These are phyloP conservation scores for Fremontodendron californicum DNA, from an alignment of 345 rosid species.

Conservation along the genomic window DNA sequence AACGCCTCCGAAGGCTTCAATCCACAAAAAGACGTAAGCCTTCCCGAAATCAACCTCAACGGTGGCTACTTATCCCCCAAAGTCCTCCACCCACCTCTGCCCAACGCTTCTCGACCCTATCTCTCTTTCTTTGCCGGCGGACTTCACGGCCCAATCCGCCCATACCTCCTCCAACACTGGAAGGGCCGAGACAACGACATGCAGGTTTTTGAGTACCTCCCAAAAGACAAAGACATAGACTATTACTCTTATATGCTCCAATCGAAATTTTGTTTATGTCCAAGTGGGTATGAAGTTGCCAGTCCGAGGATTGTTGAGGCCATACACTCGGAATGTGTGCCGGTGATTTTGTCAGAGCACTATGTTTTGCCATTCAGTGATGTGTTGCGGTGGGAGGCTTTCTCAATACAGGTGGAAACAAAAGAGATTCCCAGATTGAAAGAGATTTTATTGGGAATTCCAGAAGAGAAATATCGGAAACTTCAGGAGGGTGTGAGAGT, in stretches of 20 bases:
- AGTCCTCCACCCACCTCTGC: slow-evolving; percentile 39
- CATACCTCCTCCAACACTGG: slow-evolving; percentile 64
- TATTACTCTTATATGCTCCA: slow-evolving; percentile 59
- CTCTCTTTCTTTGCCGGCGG: slow-evolving; percentile 87
- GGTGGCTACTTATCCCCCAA: slow-evolving; percentile 43
- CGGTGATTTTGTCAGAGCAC: slow-evolving; percentile 67
- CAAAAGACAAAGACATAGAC: slow-evolving; percentile 37
- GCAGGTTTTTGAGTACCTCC: slow-evolving; percentile 62
- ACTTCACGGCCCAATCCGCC: slow-evolving; percentile 64
- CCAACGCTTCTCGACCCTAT: slow-evolving; percentile 37
- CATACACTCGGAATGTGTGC: slow-evolving; percentile 74
- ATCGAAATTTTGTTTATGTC: slow-evolving; percentile 83
- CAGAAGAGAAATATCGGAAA: slow-evolving; percentile 51
- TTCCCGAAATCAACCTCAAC: slow-evolving; percentile 66
- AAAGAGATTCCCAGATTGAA: slow-evolving; percentile 68
- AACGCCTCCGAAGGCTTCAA: slow-evolving; percentile 87
- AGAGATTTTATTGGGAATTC: slow-evolving; percentile 50
- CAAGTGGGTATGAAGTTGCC: slow-evolving; percentile 89
- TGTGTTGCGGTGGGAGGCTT: slow-evolving; percentile 79
- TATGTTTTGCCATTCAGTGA: slow-evolving; percentile 78
- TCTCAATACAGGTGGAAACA: slow-evolving; percentile 51
- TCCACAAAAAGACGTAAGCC: slow-evolving; percentile 64
- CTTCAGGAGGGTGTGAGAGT: slow-evolving; percentile 46
- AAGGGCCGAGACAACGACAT: slow-evolving; percentile 55
- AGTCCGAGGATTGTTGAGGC: slow-evolving; percentile 88